Evolutionary conservation across 768 basidiomycete genomes (phyloP).

Genomic region (Kwoniella sp.): DNA sequence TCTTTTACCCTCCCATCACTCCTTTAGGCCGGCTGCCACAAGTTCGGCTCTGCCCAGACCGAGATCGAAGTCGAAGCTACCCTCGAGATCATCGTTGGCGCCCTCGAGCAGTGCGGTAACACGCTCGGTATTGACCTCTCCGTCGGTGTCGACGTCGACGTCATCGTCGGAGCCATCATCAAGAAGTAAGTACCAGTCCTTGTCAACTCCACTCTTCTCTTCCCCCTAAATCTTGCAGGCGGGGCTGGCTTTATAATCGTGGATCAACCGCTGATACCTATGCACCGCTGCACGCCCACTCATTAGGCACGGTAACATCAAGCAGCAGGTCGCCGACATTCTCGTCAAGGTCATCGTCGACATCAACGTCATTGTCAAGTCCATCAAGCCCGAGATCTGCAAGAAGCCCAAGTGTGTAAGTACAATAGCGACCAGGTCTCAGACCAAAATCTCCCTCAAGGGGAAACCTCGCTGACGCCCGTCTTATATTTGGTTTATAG

Average conservation of each 20-base stretch:
- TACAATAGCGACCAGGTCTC: too few species aligned
- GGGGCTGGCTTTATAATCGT: too few species aligned
- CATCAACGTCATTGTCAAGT: slow-evolving; percentile 20
- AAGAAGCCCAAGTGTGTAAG: slow-evolving; percentile 18
- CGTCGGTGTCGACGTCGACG: slow-evolving; percentile 14
- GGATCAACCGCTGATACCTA: not conserved
- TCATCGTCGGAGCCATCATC: slow-evolving; percentile 12
- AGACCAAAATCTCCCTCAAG: too few species aligned
- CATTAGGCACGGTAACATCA: slow-evolving; percentile 16
- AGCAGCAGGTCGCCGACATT: slow-evolving; percentile 15
- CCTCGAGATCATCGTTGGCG: slow-evolving; percentile 18
- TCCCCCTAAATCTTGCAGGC: too few species aligned
- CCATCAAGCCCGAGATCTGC: slow-evolving; percentile 10
- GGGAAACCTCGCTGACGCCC: too few species aligned
- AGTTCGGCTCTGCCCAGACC: slow-evolving; percentile 7
- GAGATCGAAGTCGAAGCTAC: slow-evolving; percentile 17
- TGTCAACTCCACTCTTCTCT: not conserved
- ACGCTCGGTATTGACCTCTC: slow-evolving; percentile 19
- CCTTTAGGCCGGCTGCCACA: slow-evolving; percentile 11
- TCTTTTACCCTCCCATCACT: too few species aligned
- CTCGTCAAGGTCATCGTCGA: slow-evolving; percentile 17
- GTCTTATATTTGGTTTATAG: slow-evolving; percentile 6
- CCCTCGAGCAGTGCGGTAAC: slow-evolving; percentile 20
- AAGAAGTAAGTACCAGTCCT: slow-evolving; percentile 2
- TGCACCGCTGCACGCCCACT: too few species aligned